These are phyloP conservation scores for Trypanosoma vivax DNA, from an alignment of 208 protist species.

Conservation along the genomic window DNA sequence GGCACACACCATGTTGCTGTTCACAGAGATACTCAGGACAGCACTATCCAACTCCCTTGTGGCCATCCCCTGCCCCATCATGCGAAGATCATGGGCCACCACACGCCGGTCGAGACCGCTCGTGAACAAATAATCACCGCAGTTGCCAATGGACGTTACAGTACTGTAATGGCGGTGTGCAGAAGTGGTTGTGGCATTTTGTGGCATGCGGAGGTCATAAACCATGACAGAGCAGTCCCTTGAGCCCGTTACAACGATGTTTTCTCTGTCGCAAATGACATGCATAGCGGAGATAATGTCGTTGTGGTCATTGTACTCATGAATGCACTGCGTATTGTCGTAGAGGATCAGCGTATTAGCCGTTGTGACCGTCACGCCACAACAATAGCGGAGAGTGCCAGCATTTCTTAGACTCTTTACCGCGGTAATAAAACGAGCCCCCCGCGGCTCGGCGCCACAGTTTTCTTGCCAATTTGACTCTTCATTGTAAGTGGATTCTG, in stretches of 20 bases:
- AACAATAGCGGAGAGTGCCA: slow-evolving; percentile 45
- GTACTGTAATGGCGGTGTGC: slow-evolving; percentile 63
- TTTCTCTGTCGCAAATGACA: slow-evolving; percentile 55
- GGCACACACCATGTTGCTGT: slow-evolving; percentile 59
- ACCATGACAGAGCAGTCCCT: slow-evolving; percentile 75
- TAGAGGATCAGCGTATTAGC: slow-evolving; percentile 56
- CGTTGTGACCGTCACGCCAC: slow-evolving; percentile 35
- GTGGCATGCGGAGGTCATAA: slow-evolving; percentile 58
- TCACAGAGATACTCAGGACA: slow-evolving; percentile 68
- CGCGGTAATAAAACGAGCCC: slow-evolving; percentile 66
- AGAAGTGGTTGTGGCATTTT: slow-evolving; percentile 33
- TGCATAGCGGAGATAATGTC: slow-evolving; percentile 82
- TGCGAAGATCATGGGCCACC: slow-evolving; percentile 70
- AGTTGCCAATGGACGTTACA: slow-evolving; percentile 66
- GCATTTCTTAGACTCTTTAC: slow-evolving; percentile 46
- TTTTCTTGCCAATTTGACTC: slow-evolving; percentile 70
- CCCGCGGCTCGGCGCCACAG: slow-evolving; percentile 58
- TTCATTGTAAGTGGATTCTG: slow-evolving; percentile 37
- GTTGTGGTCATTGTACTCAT: slow-evolving; percentile 73
- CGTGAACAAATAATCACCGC: slow-evolving; percentile 78
- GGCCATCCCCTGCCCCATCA: slow-evolving; percentile 42
- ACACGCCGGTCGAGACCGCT: slow-evolving; percentile 72
- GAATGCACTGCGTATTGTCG: slow-evolving; percentile 46
- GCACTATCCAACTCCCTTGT: slow-evolving; percentile 73
- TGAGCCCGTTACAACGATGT: slow-evolving; percentile 72